Evolutionary conservation across 768 basidiomycete species (phyloP), one percentile per base, ranked within the genome.

Genomic region (Russula emetica): DNA sequence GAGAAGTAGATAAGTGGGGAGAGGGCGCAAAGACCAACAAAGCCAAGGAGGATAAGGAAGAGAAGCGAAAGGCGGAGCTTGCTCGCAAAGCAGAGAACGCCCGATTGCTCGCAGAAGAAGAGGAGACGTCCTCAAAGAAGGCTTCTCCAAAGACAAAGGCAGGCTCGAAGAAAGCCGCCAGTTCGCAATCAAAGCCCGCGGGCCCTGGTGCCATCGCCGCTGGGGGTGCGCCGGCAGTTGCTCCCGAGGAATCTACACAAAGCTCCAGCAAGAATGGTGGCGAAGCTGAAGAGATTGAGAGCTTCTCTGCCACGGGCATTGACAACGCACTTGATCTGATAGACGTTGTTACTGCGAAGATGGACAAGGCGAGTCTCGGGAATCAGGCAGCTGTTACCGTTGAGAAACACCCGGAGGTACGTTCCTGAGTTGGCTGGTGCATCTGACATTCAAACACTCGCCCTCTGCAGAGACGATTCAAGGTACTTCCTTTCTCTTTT

Each of bases 331-430:
- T 98, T 56, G 94, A 98, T 75, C 80, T 96, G 60, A 74, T 97
- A 66, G 90, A 92, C 62, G 82, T 94, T 5, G 92, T 96, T 30
- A 95, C 85, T 53, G 90, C 91, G 3, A 94, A 93, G 81, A 87
- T 84, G 83, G 94, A 96, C 74, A 96, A 96, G 77, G 91, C 92
- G 1, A 92, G 90, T 69, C 78, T 95, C 38, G 94, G 94, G 0
- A 84, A 86, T 63, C 88, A 90, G 74, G 94, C 94, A 16, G 92
- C 92, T 57, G 82, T 83, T 44, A 82, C 96, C 36, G 82, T 97
- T 40, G 94, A 97, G 77, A 82, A 81, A 60, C 94, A 97, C 80
- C 94, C 94, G 57, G 94, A 97, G 85, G 92, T 93, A 82, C 54
- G 66, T 62, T 69, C 60, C 16, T 20, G n/a, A 28, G 20, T 10